Conservation (phyloP, 306 rosid species). For the Mimosa bimucronata region DNA sequence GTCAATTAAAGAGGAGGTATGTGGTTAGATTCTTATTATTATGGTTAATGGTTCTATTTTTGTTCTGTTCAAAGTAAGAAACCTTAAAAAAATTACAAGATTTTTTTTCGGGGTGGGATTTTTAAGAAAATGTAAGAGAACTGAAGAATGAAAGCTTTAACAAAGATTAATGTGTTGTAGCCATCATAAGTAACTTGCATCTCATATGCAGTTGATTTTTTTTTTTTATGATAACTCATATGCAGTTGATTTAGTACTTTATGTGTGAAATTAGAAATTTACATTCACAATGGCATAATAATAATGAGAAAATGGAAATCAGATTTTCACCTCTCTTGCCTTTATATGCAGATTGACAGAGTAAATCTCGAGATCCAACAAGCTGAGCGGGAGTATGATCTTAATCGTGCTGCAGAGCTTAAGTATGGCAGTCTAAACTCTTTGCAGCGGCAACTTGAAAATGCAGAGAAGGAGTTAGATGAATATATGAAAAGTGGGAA, state of each 20-base stretch:
- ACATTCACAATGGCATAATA: background rate
- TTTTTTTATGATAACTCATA: too few relatives aligned
- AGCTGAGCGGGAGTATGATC: slow-evolving; percentile 96
- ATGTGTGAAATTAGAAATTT: slow-evolving; percentile 6
- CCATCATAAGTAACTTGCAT: slow-evolving; percentile 3
- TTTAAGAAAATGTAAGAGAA: background rate
- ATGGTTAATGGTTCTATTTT: background rate
- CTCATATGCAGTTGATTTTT: slow-evolving; percentile 2
- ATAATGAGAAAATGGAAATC: background rate
- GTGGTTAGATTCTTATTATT: slow-evolving; percentile 9
- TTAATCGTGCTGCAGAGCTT: slow-evolving; percentile 94
- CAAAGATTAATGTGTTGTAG: background rate
- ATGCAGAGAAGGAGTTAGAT: slow-evolving; percentile 81
- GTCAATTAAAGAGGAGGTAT: slow-evolving; percentile 96
- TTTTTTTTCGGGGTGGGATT: background rate
- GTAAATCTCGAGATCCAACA: slow-evolving; percentile 95
- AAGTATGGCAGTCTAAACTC: slow-evolving; percentile 95
- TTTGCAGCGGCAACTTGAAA: slow-evolving; percentile 81
- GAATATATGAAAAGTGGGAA: slow-evolving; percentile 92
- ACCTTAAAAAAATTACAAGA: background rate
- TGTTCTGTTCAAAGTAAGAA: background rate
- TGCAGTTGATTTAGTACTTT: slow-evolving; percentile 13
- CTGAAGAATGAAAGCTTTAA: background rate
- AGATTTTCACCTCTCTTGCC: slow-evolving; percentile 19
- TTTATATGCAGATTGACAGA: slow-evolving; percentile 78